Evolutionary conservation across 345 rosid genomes (phyloP).

Genomic region (Arabis alpina): DNA sequence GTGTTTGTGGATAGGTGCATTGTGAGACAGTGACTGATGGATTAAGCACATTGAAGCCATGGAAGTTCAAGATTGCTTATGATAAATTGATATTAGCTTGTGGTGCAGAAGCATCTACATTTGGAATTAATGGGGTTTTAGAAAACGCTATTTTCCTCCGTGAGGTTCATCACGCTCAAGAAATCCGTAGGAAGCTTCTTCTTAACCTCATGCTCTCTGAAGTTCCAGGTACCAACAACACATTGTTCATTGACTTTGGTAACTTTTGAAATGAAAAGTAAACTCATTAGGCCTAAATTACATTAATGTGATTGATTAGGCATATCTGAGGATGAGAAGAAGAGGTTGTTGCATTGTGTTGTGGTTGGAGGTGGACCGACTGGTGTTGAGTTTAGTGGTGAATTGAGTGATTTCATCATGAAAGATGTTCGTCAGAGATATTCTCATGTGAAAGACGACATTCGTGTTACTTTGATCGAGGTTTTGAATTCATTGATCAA

Average conservation of each 20-base stretch:
- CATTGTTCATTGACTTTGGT: neutral
- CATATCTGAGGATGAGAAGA: constrained; percentile 75
- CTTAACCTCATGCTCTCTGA: constrained; percentile 92
- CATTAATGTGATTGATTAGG: constrained; percentile 46
- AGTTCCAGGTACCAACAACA: constrained; percentile 64
- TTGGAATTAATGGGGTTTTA: constrained; percentile 85
- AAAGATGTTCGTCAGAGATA: constrained; percentile 79
- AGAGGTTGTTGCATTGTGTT: constrained; percentile 80
- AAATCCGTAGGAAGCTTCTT: constrained; percentile 89
- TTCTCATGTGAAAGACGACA: constrained; percentile 71
- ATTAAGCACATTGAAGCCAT: constrained; percentile 58
- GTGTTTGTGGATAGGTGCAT: constrained; percentile 56
- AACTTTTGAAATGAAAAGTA: neutral
- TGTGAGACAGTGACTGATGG: constrained; percentile 73
- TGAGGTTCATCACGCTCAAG: constrained; percentile 93
- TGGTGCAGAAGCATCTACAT: constrained; percentile 92
- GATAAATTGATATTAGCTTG: constrained; percentile 90
- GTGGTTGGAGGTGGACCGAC: constrained; percentile 98
- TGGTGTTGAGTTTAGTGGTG: constrained; percentile 96
- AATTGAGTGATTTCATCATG: constrained; percentile 92
- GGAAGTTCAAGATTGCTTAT: constrained; percentile 81
- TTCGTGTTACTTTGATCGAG: constrained; percentile 92
- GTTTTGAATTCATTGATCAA: constrained; percentile 39
- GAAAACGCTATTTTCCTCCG: constrained; percentile 90
- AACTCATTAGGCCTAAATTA: neutral